Percentiles rank a stretch among this genome's conserved stretches.
Conservation (phyloP, 108 stramenopile genomes). For the Skeletonema costatum region DNA sequence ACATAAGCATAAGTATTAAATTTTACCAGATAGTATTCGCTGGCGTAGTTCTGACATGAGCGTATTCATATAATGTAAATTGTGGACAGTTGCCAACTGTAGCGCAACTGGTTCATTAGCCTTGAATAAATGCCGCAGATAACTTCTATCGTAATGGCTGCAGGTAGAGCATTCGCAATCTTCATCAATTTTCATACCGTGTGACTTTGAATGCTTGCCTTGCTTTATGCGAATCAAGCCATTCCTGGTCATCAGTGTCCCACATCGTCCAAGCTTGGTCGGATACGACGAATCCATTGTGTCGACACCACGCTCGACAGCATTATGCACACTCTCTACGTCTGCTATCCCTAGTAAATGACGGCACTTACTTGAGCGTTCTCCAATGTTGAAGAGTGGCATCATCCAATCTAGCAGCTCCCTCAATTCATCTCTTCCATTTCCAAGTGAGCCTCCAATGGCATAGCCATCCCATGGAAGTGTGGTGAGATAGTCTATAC, state of each 20-base stretch:
- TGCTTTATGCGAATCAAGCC: constrained; percentile 50
- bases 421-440: constrained; percentile 55
- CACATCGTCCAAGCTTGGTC: constrained; percentile 61
- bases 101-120: constrained; percentile 47
- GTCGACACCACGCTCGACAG: constrained; percentile 51
- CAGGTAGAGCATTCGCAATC: constrained; percentile 52
- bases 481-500: constrained; percentile 54
- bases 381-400: constrained; percentile 37
- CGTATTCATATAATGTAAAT: constrained; percentile 60
- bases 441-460: constrained; percentile 61
- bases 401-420: constrained; percentile 52
- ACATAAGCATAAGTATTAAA: constrained; percentile 18
- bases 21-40: constrained; percentile 43
- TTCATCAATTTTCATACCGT: constrained; percentile 43
- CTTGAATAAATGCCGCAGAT: constrained; percentile 60
- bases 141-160: constrained; percentile 49
- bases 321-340: constrained; percentile 34
- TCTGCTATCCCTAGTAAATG: constrained; percentile 71
- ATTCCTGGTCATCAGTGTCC: constrained; percentile 52
- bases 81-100: constrained; percentile 50
- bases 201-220: constrained; percentile 30
- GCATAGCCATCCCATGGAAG: constrained; percentile 67
- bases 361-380: constrained; percentile 43
- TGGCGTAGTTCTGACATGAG: constrained; percentile 47
- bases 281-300: constrained; percentile 67